A percentile compares a stretch with the other conserved stretches of the same genome.
Evolutionary conservation across 2,329 filamentous ascomycete genomes (phyloP).

Genomic region (Aureobasidium sp.): DNA sequence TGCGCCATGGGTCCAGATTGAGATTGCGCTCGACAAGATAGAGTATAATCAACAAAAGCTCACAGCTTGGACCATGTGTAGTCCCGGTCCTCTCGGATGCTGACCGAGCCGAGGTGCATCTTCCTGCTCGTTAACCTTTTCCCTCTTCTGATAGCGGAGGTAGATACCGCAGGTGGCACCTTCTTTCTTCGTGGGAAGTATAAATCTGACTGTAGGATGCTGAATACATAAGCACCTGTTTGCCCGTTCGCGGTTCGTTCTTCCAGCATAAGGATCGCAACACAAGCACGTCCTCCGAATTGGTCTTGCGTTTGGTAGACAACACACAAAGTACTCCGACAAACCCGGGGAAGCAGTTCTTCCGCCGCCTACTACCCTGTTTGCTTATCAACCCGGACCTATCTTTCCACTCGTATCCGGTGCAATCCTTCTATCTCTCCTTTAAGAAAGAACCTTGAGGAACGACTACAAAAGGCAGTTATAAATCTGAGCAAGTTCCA

Average conservation of each 20-base stretch:
- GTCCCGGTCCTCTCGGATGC: neutral
- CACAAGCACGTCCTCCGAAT: neutral
- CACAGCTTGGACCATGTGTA: neutral
- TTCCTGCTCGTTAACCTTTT: neutral
- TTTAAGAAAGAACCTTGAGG: neutral
- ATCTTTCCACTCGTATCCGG: neutral
- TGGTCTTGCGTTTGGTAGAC: neutral
- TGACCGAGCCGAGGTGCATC: neutral
- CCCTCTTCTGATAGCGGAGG: neutral
- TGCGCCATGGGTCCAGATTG: constrained; percentile 17
- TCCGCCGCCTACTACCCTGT: neutral
- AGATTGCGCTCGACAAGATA: neutral
- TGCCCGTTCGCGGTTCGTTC: neutral
- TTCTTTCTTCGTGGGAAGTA: neutral
- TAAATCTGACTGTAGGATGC: neutral
- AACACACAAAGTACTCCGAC: neutral
- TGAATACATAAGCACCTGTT: neutral
- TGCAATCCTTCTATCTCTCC: neutral
- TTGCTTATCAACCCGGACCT: neutral
- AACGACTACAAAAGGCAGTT: neutral
- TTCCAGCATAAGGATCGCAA: neutral
- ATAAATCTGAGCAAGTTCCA: neutral
- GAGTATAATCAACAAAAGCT: too few relatives aligned
- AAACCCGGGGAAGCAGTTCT: neutral
- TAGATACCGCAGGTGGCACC: constrained; percentile 11